A percentile compares a stretch with the other conserved stretches of the same genome.
phyloP scores from a whole-genome alignment of 2,329 filamentous ascomycete genomes.

The Venturia pyrina region DNA sequence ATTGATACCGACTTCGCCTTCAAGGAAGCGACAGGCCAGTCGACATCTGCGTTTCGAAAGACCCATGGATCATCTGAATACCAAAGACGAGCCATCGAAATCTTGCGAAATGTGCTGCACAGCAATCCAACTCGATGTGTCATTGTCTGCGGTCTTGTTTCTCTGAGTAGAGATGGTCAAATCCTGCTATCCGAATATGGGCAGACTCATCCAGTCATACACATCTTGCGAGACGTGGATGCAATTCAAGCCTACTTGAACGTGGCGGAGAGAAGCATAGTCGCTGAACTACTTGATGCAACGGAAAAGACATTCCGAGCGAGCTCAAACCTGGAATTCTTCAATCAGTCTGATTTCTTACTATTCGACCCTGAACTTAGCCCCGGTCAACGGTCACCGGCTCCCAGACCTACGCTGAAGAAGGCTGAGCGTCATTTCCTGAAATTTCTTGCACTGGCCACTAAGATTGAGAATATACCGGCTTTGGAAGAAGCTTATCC shows the following conservation, averaged over 20 bases:
- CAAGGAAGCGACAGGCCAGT: conserved; percentile 51
- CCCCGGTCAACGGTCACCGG: conserved; percentile 19
- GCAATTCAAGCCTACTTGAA: conserved; percentile 54
- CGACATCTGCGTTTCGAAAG: conserved; percentile 54
- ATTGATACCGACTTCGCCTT: conserved; percentile 62
- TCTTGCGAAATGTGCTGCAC: conserved; percentile 50
- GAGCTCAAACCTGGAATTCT: conserved; percentile 68
- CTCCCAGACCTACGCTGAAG: conserved; percentile 47
- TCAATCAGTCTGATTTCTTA: conserved; percentile 54
- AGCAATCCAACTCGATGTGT: conserved; percentile 52
- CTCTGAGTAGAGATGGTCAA: conserved; percentile 56
- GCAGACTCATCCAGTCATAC: conserved; percentile 58
- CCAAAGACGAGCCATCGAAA: conserved; percentile 50
- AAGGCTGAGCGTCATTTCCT: conserved; percentile 59
- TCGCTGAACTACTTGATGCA: conserved; percentile 48
- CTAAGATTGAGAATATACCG: conserved; percentile 43
- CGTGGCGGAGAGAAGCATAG: conserved; percentile 43
- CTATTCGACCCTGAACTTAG: conserved; percentile 16
- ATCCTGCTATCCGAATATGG: conserved; percentile 51
- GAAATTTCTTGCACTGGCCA: conserved; percentile 55
- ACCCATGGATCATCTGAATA: conserved; percentile 52
- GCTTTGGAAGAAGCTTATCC: conserved; percentile 57
- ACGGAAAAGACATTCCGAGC: conserved; percentile 50
- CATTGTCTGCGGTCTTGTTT: conserved; percentile 60
- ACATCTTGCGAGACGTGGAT: conserved; percentile 54